Evolutionary conservation across 129 eudicot species (phyloP).

Genomic region (Flaveria sonorensis): DNA sequence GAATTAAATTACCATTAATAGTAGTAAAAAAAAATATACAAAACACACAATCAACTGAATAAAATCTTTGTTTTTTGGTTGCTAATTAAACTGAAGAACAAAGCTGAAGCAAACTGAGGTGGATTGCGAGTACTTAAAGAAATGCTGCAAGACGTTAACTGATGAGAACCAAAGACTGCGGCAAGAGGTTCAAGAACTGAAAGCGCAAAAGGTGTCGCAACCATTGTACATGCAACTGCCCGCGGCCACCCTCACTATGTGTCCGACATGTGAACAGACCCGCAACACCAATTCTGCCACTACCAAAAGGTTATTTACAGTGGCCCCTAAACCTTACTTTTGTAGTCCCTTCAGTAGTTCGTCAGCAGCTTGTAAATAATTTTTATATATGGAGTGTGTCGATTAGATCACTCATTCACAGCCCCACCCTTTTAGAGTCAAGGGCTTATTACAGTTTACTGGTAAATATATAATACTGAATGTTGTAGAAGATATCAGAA

Average conservation of each 20-base stretch:
- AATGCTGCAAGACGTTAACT: conserved; percentile 67
- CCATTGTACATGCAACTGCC: conserved; percentile 82
- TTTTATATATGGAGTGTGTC: background rate
- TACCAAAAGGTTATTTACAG: conserved; percentile 32
- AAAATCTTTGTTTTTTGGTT: too few species aligned
- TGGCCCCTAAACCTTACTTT: conserved; percentile 23
- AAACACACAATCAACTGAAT: too few species aligned
- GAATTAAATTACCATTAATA: too few species aligned
- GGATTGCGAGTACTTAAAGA: conserved; percentile 80
- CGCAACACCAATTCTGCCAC: conserved; percentile 29
- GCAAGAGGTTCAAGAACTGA: conserved; percentile 63
- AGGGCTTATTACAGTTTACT: conserved; percentile 23
- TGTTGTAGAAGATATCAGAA: conserved; percentile 5
- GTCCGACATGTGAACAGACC: conserved; percentile 76
- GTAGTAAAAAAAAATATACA: too few species aligned
- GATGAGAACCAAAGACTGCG: conserved; percentile 84
- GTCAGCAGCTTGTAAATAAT: conserved; percentile 36
- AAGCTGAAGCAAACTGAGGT: conserved; percentile 93
- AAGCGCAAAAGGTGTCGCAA: conserved; percentile 47
- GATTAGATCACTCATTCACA: conserved; percentile 34
- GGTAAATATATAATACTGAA: background rate
- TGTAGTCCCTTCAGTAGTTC: conserved; percentile 32
- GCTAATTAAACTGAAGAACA: conserved; percentile 41
- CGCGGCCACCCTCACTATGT: conserved; percentile 77
- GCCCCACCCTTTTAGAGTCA: conserved; percentile 25